phyloP scores from a whole-genome alignment of 2,329 filamentous ascomycete species.

The Sporothrix globosa region DNA sequence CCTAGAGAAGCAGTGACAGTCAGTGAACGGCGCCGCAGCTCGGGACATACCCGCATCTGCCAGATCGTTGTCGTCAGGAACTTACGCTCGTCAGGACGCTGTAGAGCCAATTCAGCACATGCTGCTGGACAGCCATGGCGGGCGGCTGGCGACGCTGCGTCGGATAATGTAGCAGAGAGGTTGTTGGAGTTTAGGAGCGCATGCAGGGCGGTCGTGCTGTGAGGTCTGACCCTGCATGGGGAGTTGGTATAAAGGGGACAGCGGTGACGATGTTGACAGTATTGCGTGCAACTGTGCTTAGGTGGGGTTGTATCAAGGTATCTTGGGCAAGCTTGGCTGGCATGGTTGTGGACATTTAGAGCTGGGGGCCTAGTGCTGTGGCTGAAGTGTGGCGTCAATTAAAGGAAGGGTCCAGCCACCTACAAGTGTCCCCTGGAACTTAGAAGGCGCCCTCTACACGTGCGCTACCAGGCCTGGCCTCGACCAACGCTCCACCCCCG shows the following conservation, averaged over 20 bases:
- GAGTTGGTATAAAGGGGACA: too few relatives aligned
- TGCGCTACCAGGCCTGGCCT: conserved; percentile 3
- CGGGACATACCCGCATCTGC: background rate
- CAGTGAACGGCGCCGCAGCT: background rate
- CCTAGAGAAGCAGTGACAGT: conserved; percentile 54
- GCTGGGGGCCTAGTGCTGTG: background rate
- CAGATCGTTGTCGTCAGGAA: background rate
- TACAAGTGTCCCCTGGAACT: background rate
- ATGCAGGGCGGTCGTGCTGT: conserved; percentile 14
- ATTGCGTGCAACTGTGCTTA: conserved; percentile 9
- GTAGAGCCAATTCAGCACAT: conserved; percentile 93
- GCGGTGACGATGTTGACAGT: conserved; percentile 23
- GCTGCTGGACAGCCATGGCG: conserved; percentile 75
- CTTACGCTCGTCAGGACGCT: conserved; percentile 79
- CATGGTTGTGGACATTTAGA: background rate
- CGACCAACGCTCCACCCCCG: conserved; percentile 13
- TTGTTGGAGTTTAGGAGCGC: background rate
- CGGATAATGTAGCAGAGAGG: background rate
- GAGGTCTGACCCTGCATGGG: conserved; percentile 8
- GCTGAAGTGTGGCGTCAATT: conserved; percentile 17
- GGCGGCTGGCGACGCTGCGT: conserved; percentile 12
- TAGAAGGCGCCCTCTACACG: background rate
- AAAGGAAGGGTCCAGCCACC: background rate
- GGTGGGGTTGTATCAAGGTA: conserved; percentile 6
- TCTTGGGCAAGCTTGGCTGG: conserved; percentile 19